phyloP scores from a whole-genome alignment of 306 rosid genomes.

The Boehmeria nivea region DNA sequence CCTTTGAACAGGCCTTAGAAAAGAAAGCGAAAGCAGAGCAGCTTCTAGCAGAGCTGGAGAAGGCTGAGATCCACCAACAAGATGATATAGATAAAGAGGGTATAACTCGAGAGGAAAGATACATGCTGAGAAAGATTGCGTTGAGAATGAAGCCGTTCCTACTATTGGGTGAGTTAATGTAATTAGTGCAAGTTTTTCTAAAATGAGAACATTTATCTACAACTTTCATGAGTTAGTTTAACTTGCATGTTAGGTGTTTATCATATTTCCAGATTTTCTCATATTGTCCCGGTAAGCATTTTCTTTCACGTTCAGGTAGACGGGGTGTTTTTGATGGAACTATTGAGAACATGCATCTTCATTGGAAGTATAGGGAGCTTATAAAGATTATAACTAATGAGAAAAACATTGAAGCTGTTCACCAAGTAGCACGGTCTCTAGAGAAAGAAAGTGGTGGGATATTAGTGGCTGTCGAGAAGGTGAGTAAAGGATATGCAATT shows the following conservation, averaged over 20 bases:
- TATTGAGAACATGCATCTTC: slow-evolving; percentile 96
- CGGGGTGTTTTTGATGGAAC: slow-evolving; percentile 93
- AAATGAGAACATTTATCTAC: background rate
- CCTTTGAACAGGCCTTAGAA: slow-evolving; percentile 60
- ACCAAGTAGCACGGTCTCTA: slow-evolving; percentile 60
- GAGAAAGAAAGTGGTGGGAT: slow-evolving; percentile 97
- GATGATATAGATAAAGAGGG: slow-evolving; percentile 82
- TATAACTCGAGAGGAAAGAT: slow-evolving; percentile 74
- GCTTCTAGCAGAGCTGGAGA: slow-evolving; percentile 62
- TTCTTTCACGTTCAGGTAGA: slow-evolving; percentile 47
- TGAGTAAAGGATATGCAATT: slow-evolving; percentile 70
- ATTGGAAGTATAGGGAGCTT: slow-evolving; percentile 97
- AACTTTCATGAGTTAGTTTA: slow-evolving; percentile 8
- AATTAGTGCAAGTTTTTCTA: background rate
- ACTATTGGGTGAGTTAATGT: slow-evolving; percentile 59
- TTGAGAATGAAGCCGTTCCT: slow-evolving; percentile 87
- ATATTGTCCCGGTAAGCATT: slow-evolving; percentile 15
- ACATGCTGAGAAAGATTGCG: slow-evolving; percentile 85
- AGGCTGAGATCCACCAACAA: slow-evolving; percentile 38
- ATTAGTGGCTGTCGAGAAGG: slow-evolving; percentile 75
- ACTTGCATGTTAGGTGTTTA: background rate
- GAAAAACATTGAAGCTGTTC: slow-evolving; percentile 42
- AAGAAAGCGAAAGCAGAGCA: slow-evolving; percentile 63
- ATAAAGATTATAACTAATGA: slow-evolving; percentile 65
- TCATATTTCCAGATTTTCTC: too few relatives aligned